Base-by-base conservation (phyloP, 179 eudicot species). In the Camellia oleifera region DNA sequence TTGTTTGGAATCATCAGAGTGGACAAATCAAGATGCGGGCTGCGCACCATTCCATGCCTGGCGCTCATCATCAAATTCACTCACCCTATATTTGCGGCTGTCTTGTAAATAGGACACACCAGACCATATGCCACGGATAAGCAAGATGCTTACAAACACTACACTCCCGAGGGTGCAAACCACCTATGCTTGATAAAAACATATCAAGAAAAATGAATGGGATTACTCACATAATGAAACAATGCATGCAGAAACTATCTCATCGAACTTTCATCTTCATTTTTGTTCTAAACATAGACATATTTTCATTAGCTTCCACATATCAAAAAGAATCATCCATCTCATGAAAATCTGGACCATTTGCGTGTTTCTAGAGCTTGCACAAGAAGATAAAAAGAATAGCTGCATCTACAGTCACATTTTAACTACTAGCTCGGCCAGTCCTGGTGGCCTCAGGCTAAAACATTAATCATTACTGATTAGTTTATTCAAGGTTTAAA, bases 61-160 rank as follows among this genome's bases (percentile, higher is more conserved):
- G 63, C 74, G 84, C 64, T 88, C 97, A 18, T 83, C 93, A 44
- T 94, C 94, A 42, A 82, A 69, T 62, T 82, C 93, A 75, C 87
- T 85, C 58, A 84, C 61, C 67, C 86, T 73, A 67, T 80, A 87
- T 26, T 79, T 81, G 66, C 90, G 94, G 32, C 78, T 87, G 56
- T 91, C 93, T 87, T 95, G 99, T 67, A 95, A 87, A 84, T 88
- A 93, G 61, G 88, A 80, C 46, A 95, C 85, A 26, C 93, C 95
- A 54, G 97, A 89, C 98, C 97, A 95, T 81, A 95, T 88, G 54
- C 95, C 95, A 18, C 99, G 98, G 71, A 92, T 89, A 26, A 95
- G 89, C 83, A 95, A 86, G 79, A 94, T 94, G 88, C 97, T 95
- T 44, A 88, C 89, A 69, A 95, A 95, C 60, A 95, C 94, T 4